phyloP scores from a whole-genome alignment of 176 grass and related monocot genomes.

The Chloris gayana region DNA sequence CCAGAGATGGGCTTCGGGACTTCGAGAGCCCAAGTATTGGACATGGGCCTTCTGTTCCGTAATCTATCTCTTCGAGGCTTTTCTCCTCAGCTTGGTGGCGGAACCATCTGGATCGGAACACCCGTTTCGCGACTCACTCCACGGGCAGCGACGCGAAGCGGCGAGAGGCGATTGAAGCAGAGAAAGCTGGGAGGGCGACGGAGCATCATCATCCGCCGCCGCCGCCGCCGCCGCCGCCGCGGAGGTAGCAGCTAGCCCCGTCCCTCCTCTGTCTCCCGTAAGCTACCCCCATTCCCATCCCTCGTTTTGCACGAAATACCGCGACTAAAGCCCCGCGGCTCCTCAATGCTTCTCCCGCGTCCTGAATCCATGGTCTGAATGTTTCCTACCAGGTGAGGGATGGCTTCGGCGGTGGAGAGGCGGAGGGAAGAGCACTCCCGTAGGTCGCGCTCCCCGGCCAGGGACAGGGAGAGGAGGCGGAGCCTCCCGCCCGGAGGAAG shows the following conservation, averaged over 20 bases:
- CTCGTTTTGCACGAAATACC: not conserved
- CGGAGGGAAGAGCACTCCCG: conserved; percentile 53
- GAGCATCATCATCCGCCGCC: not conserved
- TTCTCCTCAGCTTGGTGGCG: not conserved
- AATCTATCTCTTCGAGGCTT: not conserved
- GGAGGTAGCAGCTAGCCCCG: not conserved
- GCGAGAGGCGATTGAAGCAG: not conserved
- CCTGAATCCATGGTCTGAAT: conserved; percentile 17
- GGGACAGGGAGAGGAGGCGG: conserved; percentile 43
- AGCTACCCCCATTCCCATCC: not conserved
- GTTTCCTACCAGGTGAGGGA: conserved; percentile 45
- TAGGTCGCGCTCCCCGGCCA: conserved; percentile 49
- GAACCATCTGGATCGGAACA: not conserved
- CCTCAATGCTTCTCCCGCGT: not conserved
- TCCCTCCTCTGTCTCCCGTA: not conserved
- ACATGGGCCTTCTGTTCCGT: not conserved
- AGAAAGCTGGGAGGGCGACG: not conserved
- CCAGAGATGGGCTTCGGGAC: not conserved
- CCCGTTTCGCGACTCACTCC: not conserved
- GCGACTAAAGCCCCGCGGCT: not conserved
- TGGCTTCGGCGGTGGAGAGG: conserved; percentile 69
- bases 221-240: not conserved
- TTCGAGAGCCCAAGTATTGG: not conserved
- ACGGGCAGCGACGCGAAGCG: not conserved
- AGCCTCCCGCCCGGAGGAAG: conserved; percentile 56